Conservation (phyloP, 2,329 filamentous ascomycete species). For the Penicillium sclerotigenum region DNA sequence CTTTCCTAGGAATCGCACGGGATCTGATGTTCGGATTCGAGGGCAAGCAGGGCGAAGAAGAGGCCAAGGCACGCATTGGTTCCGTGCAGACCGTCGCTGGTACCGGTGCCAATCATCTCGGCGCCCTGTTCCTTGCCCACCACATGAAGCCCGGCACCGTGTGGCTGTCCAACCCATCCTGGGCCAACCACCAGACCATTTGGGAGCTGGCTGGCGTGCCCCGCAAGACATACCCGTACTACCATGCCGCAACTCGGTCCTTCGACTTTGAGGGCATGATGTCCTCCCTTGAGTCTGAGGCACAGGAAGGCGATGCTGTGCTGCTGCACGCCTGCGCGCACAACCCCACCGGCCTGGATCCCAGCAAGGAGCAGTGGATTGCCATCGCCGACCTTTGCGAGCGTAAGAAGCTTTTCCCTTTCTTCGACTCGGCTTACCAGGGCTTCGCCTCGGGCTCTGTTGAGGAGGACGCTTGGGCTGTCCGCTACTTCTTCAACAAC, state of each 20-base stretch:
- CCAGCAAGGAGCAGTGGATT: slow-evolving; percentile 88
- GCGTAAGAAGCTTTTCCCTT: slow-evolving; percentile 83
- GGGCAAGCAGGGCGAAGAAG: slow-evolving; percentile 52
- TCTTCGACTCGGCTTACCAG: slow-evolving; percentile 98
- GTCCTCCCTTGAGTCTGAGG: slow-evolving; percentile 80
- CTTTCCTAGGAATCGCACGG: slow-evolving; percentile 81
- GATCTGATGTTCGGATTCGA: slow-evolving; percentile 69
- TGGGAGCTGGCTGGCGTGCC: slow-evolving; percentile 72
- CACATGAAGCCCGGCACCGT: slow-evolving; percentile 74
- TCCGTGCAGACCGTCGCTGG: slow-evolving; percentile 93
- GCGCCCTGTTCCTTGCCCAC: slow-evolving; percentile 82
- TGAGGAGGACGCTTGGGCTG: slow-evolving; percentile 77
- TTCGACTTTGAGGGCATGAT: slow-evolving; percentile 59
- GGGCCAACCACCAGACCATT: slow-evolving; percentile 97
- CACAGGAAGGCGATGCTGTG: slow-evolving; percentile 76
- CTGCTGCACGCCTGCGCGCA: slow-evolving; percentile 93
- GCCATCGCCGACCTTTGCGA: slow-evolving; percentile 75
- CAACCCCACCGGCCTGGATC: slow-evolving; percentile 96
- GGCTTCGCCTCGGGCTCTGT: slow-evolving; percentile 92
- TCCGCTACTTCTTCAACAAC: slow-evolving; percentile 86
- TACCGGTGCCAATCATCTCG: slow-evolving; percentile 89
- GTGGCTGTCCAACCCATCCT: slow-evolving; percentile 92
- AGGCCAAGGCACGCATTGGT: slow-evolving; percentile 50
- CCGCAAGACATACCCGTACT: slow-evolving; percentile 86
- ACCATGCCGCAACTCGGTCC: slow-evolving; percentile 59